A percentile compares a stretch with the other conserved stretches of the same genome.
These are phyloP conservation scores for Mycena latifolia DNA, from an alignment of 768 basidiomycete genomes.

Conservation along the genomic window DNA sequence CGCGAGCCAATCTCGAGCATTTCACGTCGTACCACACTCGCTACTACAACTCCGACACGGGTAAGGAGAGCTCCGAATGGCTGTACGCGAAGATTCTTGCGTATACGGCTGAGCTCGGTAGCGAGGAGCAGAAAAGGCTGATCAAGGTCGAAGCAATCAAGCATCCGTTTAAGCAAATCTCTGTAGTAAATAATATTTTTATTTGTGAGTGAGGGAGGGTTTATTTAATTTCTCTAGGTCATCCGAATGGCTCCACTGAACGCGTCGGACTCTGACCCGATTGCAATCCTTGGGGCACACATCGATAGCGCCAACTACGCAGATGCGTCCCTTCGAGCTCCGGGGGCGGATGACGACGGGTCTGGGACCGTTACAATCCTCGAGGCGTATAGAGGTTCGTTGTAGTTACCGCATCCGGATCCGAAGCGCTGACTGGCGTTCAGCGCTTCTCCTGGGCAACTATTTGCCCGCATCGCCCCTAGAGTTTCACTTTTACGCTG, in stretches of 20 bases:
- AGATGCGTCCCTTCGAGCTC: slow-evolving; percentile 32
- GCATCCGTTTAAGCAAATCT: slow-evolving; percentile 33
- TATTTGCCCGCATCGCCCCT: slow-evolving; percentile 46
- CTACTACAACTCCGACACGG: slow-evolving; percentile 49
- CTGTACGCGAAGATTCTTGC: slow-evolving; percentile 26
- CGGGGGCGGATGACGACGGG: no score
- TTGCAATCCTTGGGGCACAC: slow-evolving; percentile 43
- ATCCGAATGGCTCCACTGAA: slow-evolving; percentile 42
- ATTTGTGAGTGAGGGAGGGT: neutral
- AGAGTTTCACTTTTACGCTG: slow-evolving; percentile 52
- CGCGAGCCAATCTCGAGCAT: slow-evolving; percentile 36
- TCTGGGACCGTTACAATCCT: no score
- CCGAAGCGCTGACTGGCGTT: neutral
- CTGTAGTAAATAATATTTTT: slow-evolving; percentile 31
- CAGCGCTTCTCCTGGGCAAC: slow-evolving; percentile 31
- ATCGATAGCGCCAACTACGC: slow-evolving; percentile 44
- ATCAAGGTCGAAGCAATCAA: slow-evolving; percentile 24
- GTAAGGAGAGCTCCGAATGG: slow-evolving; percentile 28
- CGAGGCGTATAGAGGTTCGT: no score
- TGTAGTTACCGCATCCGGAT: neutral
- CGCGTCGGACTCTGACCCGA: slow-evolving; percentile 28
- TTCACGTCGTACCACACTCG: slow-evolving; percentile 67
- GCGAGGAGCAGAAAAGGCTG: slow-evolving; percentile 26
- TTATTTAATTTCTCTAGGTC: slow-evolving; percentile 33
- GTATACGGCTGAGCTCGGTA: slow-evolving; percentile 31